Conservation (phyloP, 2,329 filamentous ascomycete species). For the Pezizomycotina sp. region DNA sequence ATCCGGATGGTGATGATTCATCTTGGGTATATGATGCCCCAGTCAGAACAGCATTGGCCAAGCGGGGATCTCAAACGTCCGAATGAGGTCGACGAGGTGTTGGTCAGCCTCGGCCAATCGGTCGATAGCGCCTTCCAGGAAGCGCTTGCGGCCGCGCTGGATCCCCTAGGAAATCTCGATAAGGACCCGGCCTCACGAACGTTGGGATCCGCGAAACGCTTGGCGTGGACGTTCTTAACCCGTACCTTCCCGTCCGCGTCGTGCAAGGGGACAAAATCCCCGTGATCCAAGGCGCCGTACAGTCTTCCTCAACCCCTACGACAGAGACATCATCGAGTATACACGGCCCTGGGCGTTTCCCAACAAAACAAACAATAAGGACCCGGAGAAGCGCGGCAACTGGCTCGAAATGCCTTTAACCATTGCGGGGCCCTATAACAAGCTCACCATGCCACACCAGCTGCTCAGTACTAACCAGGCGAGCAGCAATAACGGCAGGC, state of each 20-base stretch:
- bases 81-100: background rate
- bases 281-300: no score
- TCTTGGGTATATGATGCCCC: slow-evolving; percentile 3
- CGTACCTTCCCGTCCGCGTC: slow-evolving; percentile 1
- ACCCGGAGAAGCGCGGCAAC: background rate
- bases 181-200: slow-evolving; percentile 1
- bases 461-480: background rate
- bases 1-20: slow-evolving; percentile 1
- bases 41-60: slow-evolving; percentile 1
- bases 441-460: background rate
- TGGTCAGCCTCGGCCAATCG: background rate
- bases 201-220: background rate
- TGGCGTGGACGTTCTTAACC: slow-evolving; percentile 1
- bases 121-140: slow-evolving; percentile 2
- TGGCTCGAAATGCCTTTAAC: background rate
- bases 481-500: background rate
- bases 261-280: background rate
- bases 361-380: slow-evolving; percentile 1
- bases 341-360: slow-evolving; percentile 2
- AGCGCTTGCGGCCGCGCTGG: slow-evolving; percentile 1
- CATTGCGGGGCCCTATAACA: background rate
- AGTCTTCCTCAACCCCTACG: no score
- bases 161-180: slow-evolving; percentile 2
- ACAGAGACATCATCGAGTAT: slow-evolving; percentile 1
- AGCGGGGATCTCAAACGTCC: slow-evolving; percentile 3